Evolutionary conservation across 495 filamentous ascomycete genomes (phyloP).

Genomic region (Aspergillus bertholletiae): DNA sequence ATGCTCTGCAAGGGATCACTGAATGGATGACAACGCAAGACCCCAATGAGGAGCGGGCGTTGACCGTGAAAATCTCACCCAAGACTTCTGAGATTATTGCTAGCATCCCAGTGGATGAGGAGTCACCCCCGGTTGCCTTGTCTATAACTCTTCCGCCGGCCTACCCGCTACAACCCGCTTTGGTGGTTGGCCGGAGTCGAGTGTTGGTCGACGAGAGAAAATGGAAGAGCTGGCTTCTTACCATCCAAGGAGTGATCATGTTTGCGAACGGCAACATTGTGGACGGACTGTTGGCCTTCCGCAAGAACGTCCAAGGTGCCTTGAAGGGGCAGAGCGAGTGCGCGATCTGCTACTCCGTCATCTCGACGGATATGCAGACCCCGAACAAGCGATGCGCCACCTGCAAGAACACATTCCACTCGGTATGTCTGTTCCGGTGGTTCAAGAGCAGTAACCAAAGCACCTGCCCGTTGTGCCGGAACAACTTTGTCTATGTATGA

Average conservation of each 20-base stretch:
- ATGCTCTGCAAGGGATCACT: conserved; percentile 64
- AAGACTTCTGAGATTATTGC: conserved; percentile 72
- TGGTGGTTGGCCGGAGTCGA: conserved; percentile 72
- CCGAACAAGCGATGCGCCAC: conserved; percentile 89
- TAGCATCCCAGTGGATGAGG: conserved; percentile 83
- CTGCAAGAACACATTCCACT: conserved; percentile 93
- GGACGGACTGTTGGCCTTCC: conserved; percentile 79
- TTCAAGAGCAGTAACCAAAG: conserved; percentile 89
- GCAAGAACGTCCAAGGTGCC: conserved; percentile 76
- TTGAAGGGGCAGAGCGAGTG: conserved; percentile 94
- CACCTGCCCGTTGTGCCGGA: conserved; percentile 86
- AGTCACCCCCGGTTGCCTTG: conserved; percentile 72
- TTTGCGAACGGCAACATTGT: conserved; percentile 82
- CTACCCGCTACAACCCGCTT: conserved; percentile 75
- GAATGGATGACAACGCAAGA: conserved; percentile 64
- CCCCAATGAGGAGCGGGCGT: conserved; percentile 59
- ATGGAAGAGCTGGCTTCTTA: conserved; percentile 81
- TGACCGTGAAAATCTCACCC: conserved; percentile 68
- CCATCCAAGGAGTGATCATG: conserved; percentile 87
- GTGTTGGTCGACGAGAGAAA: conserved; percentile 85
- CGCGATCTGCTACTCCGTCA: conserved; percentile 94
- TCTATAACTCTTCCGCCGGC: conserved; percentile 70
- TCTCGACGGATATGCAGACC: conserved; percentile 79
- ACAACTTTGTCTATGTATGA: conserved; percentile 54
- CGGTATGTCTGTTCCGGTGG: conserved; percentile 87